A percentile compares a stretch with the other conserved stretches of the same genome.
phyloP scores from a whole-genome alignment of 129 eudicot species.

The Escallonia herrerae region DNA sequence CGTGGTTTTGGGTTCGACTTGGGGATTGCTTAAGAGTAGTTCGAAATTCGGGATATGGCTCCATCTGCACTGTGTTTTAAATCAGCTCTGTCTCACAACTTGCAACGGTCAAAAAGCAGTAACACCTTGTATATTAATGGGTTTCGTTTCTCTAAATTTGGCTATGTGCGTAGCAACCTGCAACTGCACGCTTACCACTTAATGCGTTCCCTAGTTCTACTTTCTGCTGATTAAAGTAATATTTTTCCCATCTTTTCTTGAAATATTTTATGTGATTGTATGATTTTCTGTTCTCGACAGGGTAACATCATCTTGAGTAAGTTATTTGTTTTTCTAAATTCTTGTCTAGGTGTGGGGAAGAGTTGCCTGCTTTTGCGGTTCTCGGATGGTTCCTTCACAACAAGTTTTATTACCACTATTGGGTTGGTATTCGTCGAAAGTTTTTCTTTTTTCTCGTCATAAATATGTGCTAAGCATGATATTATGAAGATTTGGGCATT shows the following conservation, averaged over 20 bases:
- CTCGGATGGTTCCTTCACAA: conserved; percentile 42
- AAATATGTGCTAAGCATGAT: neutral
- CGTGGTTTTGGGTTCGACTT: too few species aligned
- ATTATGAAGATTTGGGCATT: neutral
- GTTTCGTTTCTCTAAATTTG: too few species aligned
- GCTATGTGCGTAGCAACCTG: too few species aligned
- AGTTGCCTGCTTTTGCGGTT: conserved; percentile 40
- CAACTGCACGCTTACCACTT: neutral
- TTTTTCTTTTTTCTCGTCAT: neutral
- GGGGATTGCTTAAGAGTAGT: too few species aligned
- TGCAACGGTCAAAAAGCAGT: too few species aligned
- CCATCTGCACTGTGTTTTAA: too few species aligned
- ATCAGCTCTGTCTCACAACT: too few species aligned
- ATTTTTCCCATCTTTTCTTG: neutral
- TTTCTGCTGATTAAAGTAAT: too few species aligned
- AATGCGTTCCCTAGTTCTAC: neutral
- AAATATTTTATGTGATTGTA: neutral
- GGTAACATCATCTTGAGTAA: neutral
- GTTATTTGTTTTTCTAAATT: neutral
- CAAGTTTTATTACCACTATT: conserved; percentile 36
- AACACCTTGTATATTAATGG: too few species aligned
- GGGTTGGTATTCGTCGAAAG: conserved; percentile 17
- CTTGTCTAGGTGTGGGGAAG: conserved; percentile 37
- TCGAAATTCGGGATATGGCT: too few species aligned
- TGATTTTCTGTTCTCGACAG: neutral